Conservation (phyloP, 495 filamentous ascomycete genomes). For the Penicillium antarcticum region DNA sequence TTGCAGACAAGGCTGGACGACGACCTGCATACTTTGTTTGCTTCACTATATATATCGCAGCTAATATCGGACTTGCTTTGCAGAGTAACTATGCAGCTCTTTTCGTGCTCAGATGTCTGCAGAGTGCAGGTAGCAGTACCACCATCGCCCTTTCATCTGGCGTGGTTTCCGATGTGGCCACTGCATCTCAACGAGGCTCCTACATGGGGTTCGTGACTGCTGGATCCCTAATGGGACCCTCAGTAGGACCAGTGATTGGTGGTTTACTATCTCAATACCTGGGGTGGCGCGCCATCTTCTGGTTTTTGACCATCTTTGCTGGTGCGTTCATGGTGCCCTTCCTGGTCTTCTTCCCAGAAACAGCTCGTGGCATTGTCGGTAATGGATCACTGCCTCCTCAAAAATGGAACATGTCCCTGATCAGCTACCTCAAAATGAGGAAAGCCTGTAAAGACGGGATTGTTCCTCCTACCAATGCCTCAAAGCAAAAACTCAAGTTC, state of each 20-base stretch:
- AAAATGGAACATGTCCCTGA: conserved; percentile 33
- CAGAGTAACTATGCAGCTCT: conserved; percentile 47
- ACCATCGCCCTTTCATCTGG: conserved; percentile 41
- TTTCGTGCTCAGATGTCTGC: conserved; percentile 45
- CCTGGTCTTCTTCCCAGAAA: conserved; percentile 42
- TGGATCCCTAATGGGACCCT: conserved; percentile 41
- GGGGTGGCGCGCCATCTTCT: conserved; percentile 71
- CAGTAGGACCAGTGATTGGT: conserved; percentile 62
- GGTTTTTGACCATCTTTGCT: conserved; percentile 66
- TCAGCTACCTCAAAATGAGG: conserved; percentile 27
- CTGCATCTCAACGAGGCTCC: conserved; percentile 38
- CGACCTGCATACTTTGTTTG: conserved; percentile 45
- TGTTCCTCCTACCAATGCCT: conserved; percentile 2
- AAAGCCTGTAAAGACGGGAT: conserved; percentile 18
- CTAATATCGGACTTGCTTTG: conserved; percentile 49
- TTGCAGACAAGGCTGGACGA: conserved; percentile 47
- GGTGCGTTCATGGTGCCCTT: conserved; percentile 34
- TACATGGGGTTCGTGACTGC: conserved; percentile 41
- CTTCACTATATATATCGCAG: conserved; percentile 44
- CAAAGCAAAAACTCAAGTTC: conserved; percentile 50
- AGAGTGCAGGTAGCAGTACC: conserved; percentile 48
- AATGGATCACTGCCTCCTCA: conserved; percentile 37
- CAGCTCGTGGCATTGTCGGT: conserved; percentile 44
- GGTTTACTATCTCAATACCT: conserved; percentile 63
- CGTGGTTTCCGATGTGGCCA: conserved; percentile 42